Evolutionary conservation across 2,329 filamentous ascomycete species (phyloP).

Genomic region (Monosporascus ibericus): DNA sequence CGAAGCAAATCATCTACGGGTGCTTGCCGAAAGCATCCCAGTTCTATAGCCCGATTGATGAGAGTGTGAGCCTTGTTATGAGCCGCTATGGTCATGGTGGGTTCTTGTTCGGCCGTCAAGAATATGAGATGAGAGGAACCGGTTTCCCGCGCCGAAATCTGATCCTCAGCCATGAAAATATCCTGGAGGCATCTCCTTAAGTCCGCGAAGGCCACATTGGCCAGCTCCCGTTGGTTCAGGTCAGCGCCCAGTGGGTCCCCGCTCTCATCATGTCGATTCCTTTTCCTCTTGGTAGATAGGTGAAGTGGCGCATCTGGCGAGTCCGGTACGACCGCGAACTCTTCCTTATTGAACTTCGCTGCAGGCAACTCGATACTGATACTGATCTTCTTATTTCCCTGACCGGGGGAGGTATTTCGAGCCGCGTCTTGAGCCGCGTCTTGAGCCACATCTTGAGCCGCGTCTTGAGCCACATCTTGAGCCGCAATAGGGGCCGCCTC

Average conservation of each 20-base stretch:
- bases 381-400: constrained; percentile 14
- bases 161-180: constrained; percentile 73
- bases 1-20: constrained; percentile 69
- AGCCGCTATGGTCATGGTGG: constrained; percentile 57
- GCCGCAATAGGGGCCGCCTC: constrained; percentile 2
- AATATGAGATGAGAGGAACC: constrained; percentile 49
- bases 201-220: constrained; percentile 65
- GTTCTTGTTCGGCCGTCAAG: constrained; percentile 52
- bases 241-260: constrained; percentile 54
- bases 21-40: constrained; percentile 63
- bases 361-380: constrained; percentile 44
- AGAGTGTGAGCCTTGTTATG: constrained; percentile 69
- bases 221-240: constrained; percentile 75
- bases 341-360: constrained; percentile 42
- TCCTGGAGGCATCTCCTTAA: constrained; percentile 64
- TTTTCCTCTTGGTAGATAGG: constrained; percentile 48
- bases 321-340: constrained; percentile 44
- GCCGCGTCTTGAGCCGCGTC: constrained; percentile 1
- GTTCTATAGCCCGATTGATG: constrained; percentile 65
- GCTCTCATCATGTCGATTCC: constrained; percentile 42
- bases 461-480: not conserved
- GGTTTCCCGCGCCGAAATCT: constrained; percentile 50
- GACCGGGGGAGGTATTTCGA: constrained; percentile 4
- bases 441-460: constrained; percentile 4
- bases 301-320: constrained; percentile 39